These are phyloP conservation scores for Mycena belliarum DNA, from an alignment of 768 basidiomycete genomes.

Conservation along the genomic window DNA sequence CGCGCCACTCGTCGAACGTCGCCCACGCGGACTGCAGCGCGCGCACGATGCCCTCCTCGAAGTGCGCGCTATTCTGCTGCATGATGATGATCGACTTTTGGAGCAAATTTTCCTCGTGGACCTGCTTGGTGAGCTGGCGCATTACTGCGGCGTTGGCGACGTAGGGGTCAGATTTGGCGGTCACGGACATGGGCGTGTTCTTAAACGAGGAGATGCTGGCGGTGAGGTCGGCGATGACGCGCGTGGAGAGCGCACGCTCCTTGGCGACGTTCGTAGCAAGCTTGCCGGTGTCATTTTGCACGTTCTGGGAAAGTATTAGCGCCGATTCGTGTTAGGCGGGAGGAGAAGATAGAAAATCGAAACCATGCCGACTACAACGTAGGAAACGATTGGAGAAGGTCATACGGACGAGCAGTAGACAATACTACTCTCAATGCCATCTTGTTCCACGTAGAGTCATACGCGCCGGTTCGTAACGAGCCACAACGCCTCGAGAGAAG, in stretches of 20 bases:
- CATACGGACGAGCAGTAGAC: too few species aligned
- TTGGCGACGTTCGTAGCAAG: constrained; percentile 89
- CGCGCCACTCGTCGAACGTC: constrained; percentile 93
- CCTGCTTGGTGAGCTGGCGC: constrained; percentile 86
- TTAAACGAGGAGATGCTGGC: constrained; percentile 88
- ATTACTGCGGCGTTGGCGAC: constrained; percentile 71
- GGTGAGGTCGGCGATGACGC: constrained; percentile 83
- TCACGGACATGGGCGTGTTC: constrained; percentile 89
- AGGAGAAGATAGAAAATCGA: not conserved
- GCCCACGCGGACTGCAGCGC: constrained; percentile 96
- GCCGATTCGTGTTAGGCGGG: not conserved
- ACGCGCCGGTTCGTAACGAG: too few species aligned
- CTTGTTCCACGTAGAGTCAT: too few species aligned
- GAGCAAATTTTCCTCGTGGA: constrained; percentile 95
- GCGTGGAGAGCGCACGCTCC: constrained; percentile 87
- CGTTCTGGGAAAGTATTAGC: constrained; percentile 51
- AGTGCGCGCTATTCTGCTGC: constrained; percentile 96
- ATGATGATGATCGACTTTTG: constrained; percentile 98
- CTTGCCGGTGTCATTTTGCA: constrained; percentile 92
- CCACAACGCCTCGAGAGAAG: too few species aligned
- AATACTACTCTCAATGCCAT: too few species aligned
- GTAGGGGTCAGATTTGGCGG: constrained; percentile 78
- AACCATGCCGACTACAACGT: too few species aligned
- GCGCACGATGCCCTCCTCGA: constrained; percentile 95
- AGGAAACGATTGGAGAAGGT: too few species aligned